A percentile compares a stretch with the other conserved stretches of the same genome.
phyloP scores from a whole-genome alignment of 441 rosid genomes.

The Gossypium davidsonii region DNA sequence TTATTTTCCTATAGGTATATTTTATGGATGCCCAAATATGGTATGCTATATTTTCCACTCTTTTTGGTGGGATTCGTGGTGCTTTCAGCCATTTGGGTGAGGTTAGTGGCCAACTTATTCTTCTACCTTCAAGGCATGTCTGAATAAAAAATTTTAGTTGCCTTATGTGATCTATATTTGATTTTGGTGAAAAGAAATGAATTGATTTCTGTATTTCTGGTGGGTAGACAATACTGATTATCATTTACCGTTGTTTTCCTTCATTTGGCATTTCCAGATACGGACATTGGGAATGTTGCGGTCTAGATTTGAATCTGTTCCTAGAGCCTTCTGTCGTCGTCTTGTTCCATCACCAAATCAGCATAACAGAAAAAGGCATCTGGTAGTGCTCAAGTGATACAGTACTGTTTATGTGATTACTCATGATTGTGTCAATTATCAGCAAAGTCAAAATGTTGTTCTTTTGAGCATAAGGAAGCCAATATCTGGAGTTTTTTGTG shows the following conservation, averaged over 20 bases:
- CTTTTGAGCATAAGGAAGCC: neutral
- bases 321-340: conserved; percentile 48
- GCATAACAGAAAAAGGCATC: conserved; percentile 24
- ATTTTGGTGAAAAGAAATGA: conserved; percentile 1
- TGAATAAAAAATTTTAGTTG: neutral
- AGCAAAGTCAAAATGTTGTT: neutral
- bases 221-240: neutral
- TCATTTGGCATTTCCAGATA: conserved; percentile 43
- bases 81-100: conserved; percentile 97
- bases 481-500: neutral
- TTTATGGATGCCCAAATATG: conserved; percentile 95
- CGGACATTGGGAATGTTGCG: conserved; percentile 92
- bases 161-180: neutral
- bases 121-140: neutral
- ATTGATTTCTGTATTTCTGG: neutral
- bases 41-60: conserved; percentile 90
- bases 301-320: conserved; percentile 76
- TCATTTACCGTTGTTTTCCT: neutral
- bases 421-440: conserved; percentile 3
- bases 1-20: conserved; percentile 57
- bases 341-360: conserved; percentile 54
- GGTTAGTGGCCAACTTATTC: conserved; percentile 39
- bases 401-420: neutral
- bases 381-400: conserved; percentile 27
- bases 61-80: conserved; percentile 94